Evolutionary conservation across 2,329 filamentous ascomycete species (phyloP), one percentile per base, ranked within the genome.

Genomic region (Cladophialophora psammophila): DNA sequence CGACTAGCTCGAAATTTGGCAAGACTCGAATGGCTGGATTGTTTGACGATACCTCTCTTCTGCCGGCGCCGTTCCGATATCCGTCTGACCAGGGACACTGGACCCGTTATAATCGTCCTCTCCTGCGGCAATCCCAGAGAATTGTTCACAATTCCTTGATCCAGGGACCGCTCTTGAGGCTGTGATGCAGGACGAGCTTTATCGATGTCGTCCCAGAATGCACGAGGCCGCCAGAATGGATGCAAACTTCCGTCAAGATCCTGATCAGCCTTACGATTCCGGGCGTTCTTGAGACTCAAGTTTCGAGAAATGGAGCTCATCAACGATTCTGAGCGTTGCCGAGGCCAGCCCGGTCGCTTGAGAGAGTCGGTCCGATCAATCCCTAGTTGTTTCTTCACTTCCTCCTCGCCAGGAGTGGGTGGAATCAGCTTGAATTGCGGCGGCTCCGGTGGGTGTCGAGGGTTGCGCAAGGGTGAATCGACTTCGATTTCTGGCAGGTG

Each of bases 201-300:
- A 15, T 80, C 77, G 32, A 86, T 76, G 45, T 85, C 85, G 45
- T 88, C 86, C 86, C 86, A 89, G 76, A 89, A 88, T n/a, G 83
- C 83, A 42, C 84, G 83, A 1, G 87, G 87, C 26, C 84, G 82
- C 88, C 88, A 90, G 74, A 89, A 87, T 1, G 87, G 86, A 70
- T 88, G 84, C 5, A 88, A 75, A 48, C 81, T 81, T 52, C 80
- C 80, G 62, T 86, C 81, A 55, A 80, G 77, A 26, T 81, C 77
- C 59, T 80, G 77, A 40, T 78, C 80, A 2, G 79, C 76, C 71
- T 79, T 80, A 63, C 77, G 76, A 64, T 82, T 82, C 67, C 75
- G 78, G 9, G 80, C 78, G 20, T 79, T 78, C 18, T 75, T 77
- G 54, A 79, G 70, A 9, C 79, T 81, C 20, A 82, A 69, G 6